Evolutionary conservation across 2,329 filamentous ascomycete genomes (phyloP), one percentile per base, ranked within the genome.

Genomic region (Fusarium nisikadoi): DNA sequence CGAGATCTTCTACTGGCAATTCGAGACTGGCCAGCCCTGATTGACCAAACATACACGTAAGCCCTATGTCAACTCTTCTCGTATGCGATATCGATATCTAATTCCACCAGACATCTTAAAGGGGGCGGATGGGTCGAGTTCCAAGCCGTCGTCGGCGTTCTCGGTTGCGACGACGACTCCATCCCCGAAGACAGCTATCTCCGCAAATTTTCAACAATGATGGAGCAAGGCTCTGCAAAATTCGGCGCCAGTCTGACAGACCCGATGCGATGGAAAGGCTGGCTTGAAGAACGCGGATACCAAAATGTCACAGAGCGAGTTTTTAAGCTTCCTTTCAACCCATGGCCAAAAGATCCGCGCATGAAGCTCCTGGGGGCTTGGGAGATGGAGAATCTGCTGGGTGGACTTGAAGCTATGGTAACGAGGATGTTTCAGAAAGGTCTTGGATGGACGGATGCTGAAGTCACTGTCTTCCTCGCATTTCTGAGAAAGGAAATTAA

Each of bases 241-340:
- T 70, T 78, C 6, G 79, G 79, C 0, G 77, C 80, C 14, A 75
- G 77, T 5, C 68, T 80, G 23, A 76, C 69, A 25, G 76, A 75
- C 5, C 77, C 78, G 0, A 70, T 74, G 53, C 68, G 71, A 31
- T 80, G 76, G 73, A 78, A 75, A 46, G 58, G 59, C 19, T 81
- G 82, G 67, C 79, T 89, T 54, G 77, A 80, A n/a, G 83, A 84
- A 5, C 85, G 84, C 1, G 88, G 88, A 2, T 89, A 89, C 70
- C 77, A 80, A 43, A 82, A 88, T 64, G 83, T 90, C 0, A 77
- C 78, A 2, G 83, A 87, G 68, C 78, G 81, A 8, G 75, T 85
- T 13, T 85, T 81, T 72, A 85, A 84, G 75, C 81, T 86, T 72
- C 86, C 86, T 0, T 80, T 83, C 59, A 86, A 84, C 68, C 79